Conservation (phyloP, 2,329 filamentous ascomycete species). For the Talaromyces sp. region DNA sequence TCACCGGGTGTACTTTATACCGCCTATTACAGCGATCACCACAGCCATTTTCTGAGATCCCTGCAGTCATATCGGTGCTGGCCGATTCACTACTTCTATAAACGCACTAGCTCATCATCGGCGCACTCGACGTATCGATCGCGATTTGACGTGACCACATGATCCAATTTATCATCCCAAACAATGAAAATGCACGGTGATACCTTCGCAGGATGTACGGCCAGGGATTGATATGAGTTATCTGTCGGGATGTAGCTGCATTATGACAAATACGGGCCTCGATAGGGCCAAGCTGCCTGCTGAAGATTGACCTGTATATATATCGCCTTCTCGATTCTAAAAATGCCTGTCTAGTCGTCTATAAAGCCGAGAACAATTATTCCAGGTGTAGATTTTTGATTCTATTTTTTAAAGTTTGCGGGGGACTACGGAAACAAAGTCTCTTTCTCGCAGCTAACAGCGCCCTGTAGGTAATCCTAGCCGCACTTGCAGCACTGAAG, state of each 20-base stretch:
- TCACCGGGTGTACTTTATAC: not conserved
- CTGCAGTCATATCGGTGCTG: not conserved
- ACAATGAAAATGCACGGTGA: not conserved
- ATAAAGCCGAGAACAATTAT: not conserved
- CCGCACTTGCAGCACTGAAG: not conserved
- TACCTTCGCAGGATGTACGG: not conserved
- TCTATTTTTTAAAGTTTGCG: not conserved
- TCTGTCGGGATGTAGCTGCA: not conserved
- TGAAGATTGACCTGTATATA: not conserved
- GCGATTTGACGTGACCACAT: not conserved
- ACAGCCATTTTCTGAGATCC: not conserved
- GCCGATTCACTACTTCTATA: not conserved
- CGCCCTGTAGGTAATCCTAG: not conserved
- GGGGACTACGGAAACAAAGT: not conserved
- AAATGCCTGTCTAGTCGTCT: not conserved
- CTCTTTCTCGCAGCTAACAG: not conserved
- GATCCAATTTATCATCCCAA: not conserved
- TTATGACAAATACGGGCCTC: not conserved
- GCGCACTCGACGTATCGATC: not conserved
- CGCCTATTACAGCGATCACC: not conserved
- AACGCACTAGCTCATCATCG: not conserved
- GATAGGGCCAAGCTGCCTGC: not conserved
- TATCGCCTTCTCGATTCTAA: not conserved
- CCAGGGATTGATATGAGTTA: not conserved
- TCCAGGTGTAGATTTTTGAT: not conserved